Evolutionary conservation across 2,329 filamentous ascomycete genomes (phyloP), one percentile per base, ranked within the genome.

Genomic region (Cercospora brassicicola): DNA sequence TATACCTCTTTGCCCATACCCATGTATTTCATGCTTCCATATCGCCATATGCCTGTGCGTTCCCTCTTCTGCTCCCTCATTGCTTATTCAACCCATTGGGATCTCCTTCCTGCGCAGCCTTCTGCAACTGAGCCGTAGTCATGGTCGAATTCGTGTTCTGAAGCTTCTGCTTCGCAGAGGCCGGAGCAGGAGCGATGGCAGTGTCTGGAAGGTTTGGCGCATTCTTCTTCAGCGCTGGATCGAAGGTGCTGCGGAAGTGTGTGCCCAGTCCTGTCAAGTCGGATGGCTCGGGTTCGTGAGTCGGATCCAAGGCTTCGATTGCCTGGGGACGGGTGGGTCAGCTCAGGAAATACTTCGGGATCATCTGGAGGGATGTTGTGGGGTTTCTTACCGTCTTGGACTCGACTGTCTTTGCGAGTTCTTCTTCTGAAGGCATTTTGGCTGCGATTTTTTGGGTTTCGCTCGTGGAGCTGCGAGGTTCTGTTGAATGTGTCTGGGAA

Each of bases 211-310:
- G 18, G 7, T 65, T 55, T 2, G 69, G 69, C 8, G 67, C 69
- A 13, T 68, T 53, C 33, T 71, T 67, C 62, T 70, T 67, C 28
- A 67, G 61, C 8, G 56, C 33, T 5, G 68, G 66, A 42, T 68
- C 68, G 48, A 70, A 70, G 10, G 70, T 69, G 59, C 64, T 67
- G 45, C 33, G 56, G 64, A 72, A 72, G 66, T 72, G 70, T 6
- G 70, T 66, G 3, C 70, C 70, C 23, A 63, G 62, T 31, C 70
- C 70, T 6, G 70, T 72, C 59, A 67, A 62, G 39, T 48, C 55
- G 28, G 66, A 67, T n/a, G 70, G 70, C 48, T 72, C 68, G 10
- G 68, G 68, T 48, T 67, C 68, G 59, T 45, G 62, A 23, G 65
- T 63, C 9, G 68, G 64, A 59, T 70, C 45, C 62, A 72, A 62